phyloP scores from a whole-genome alignment of 805 yeast genomes.

The Monosporozyma siamensis region DNA sequence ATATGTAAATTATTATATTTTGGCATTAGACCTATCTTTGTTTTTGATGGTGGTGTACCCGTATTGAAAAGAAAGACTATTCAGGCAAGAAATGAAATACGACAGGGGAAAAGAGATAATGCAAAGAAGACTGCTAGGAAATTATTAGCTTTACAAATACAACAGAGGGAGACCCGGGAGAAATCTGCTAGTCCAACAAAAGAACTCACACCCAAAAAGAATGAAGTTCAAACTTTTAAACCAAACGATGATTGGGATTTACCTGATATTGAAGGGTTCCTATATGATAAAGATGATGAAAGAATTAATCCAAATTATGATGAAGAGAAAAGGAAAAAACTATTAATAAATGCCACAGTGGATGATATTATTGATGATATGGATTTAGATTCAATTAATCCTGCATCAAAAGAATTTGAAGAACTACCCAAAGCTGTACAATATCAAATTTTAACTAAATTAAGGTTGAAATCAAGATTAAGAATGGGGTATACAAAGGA shows the following conservation, averaged over 20 bases:
- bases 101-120: slow-evolving; percentile 65
- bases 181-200: background rate
- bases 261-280: slow-evolving; percentile 56
- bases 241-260: slow-evolving; percentile 74
- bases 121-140: slow-evolving; percentile 71
- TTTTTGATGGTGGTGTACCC: slow-evolving; percentile 95
- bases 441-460: slow-evolving; percentile 75
- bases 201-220: background rate
- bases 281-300: slow-evolving; percentile 48
- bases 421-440: slow-evolving; percentile 76
- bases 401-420: slow-evolving; percentile 68
- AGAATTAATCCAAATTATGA: slow-evolving; percentile 71
- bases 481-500: slow-evolving; percentile 92
- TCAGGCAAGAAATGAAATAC: slow-evolving; percentile 54
- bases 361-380: slow-evolving; percentile 58
- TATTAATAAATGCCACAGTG: slow-evolving; percentile 34
- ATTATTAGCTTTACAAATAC: slow-evolving; percentile 71
- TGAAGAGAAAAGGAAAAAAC: slow-evolving; percentile 35
- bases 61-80: slow-evolving; percentile 72
- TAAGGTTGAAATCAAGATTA: slow-evolving; percentile 74
- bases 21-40: slow-evolving; percentile 84
- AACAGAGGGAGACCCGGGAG: slow-evolving; percentile 29
- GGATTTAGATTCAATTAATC: slow-evolving; percentile 68
- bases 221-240: slow-evolving; percentile 24
- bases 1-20: slow-evolving; percentile 82